These are phyloP conservation scores for Leptosphaerulina australis DNA, from an alignment of 2,329 filamentous ascomycete genomes.

Conservation along the genomic window DNA sequence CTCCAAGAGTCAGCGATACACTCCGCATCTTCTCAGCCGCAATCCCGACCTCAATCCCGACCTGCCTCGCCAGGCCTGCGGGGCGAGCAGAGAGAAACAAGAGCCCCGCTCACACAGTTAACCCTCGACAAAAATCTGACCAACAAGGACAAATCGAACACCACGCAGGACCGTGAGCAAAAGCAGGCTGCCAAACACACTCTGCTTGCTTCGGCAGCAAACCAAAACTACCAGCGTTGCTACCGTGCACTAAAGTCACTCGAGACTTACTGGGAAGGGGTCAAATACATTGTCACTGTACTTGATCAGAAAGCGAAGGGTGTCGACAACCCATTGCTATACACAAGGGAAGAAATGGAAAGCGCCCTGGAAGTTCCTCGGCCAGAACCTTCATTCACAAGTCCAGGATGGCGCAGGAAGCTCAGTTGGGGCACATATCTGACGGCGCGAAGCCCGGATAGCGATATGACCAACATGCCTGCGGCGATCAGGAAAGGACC, in stretches of 20 bases:
- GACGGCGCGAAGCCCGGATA: slow-evolving; percentile 40
- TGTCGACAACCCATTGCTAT: slow-evolving; percentile 74
- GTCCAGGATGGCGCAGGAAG: slow-evolving; percentile 58
- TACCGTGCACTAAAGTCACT: slow-evolving; percentile 82
- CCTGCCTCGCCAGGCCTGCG: slow-evolving; percentile 8
- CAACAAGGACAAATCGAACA: slow-evolving; percentile 22
- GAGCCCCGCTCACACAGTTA: slow-evolving; percentile 2
- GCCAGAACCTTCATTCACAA: slow-evolving; percentile 57
- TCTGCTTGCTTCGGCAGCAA: slow-evolving; percentile 78
- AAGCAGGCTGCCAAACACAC: slow-evolving; percentile 68
- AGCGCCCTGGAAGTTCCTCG: slow-evolving; percentile 65
- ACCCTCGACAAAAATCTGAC: slow-evolving; percentile 9
- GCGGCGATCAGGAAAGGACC: slow-evolving; percentile 41
- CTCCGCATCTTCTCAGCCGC: slow-evolving; percentile 65
- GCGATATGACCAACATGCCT: slow-evolving; percentile 39
- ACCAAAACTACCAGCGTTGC: slow-evolving; percentile 85
- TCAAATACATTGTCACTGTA: slow-evolving; percentile 84
- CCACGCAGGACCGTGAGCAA: slow-evolving; percentile 43
- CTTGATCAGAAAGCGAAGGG: slow-evolving; percentile 87
- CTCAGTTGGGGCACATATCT: slow-evolving; percentile 53
- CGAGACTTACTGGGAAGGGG: slow-evolving; percentile 85
- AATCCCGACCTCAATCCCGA: slow-evolving; percentile 60
- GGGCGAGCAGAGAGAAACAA: slow-evolving; percentile 4
- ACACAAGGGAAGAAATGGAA: slow-evolving; percentile 76
- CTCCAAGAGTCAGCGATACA: slow-evolving; percentile 79